phyloP scores from a whole-genome alignment of 257 asterid species.

The Ballota nigra region DNA sequence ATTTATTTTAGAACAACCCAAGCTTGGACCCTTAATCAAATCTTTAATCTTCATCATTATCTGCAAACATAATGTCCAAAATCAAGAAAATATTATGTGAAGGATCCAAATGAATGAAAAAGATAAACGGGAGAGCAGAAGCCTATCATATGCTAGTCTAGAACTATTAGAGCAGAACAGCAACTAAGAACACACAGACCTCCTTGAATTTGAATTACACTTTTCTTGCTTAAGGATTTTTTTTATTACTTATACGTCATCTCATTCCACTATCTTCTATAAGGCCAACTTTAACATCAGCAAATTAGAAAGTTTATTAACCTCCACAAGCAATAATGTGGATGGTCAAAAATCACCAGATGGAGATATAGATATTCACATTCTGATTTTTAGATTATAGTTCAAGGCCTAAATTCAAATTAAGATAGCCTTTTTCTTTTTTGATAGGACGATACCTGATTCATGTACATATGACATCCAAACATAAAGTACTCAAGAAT shows the following conservation, averaged over 20 bases:
- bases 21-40: slow-evolving; percentile 7
- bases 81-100: background rate
- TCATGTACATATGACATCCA: background rate
- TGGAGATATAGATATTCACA: background rate
- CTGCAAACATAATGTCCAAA: slow-evolving; percentile 40
- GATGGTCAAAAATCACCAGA: background rate
- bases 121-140: background rate
- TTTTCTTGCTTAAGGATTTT: background rate
- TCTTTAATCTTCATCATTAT: slow-evolving; percentile 64
- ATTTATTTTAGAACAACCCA: slow-evolving; percentile 13
- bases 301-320: background rate
- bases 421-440: background rate
- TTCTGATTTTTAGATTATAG: background rate
- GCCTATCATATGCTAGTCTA: too few relatives aligned
- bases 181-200: background rate
- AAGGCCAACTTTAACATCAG: slow-evolving; percentile 4
- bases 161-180: background rate
- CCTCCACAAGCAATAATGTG: background rate
- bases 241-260: background rate
- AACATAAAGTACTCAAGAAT: background rate
- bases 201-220: background rate
- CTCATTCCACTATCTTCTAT: too few relatives aligned
- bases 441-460: background rate
- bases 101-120: background rate
- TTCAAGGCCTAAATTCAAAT: background rate